Evolutionary conservation across 352 stramenopile genomes (phyloP), one percentile per base, ranked within the genome.

Genomic region (Blastocystis sp.): DNA sequence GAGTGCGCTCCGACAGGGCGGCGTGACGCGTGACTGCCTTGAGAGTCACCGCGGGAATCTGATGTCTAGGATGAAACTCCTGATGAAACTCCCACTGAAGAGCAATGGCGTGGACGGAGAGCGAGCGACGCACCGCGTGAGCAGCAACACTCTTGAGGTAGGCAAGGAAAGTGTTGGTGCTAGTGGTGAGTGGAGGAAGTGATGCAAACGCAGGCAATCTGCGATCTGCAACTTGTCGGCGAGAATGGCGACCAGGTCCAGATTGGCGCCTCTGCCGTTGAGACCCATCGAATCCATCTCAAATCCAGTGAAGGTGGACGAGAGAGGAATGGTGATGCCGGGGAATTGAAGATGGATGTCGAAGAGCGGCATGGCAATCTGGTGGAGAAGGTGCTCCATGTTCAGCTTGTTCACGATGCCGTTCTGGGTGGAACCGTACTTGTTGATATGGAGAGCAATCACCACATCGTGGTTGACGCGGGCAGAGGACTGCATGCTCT

Each of bases 1-100:
- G 53, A 2, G 74, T 84, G n/a, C 74, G 74, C 17, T 84, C 45
- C 9, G 52, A 19, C 59, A 84, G 74, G 9, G 53, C 23, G 38
- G 52, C 74, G 17, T 38, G 14, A 11, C 21, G 21, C 1, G 74
- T 69, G 23, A 23, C 53, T 28, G 52, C 52, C 53, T 70, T 28
- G 2, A 84, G 74, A 38, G 74, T 38, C n/a, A 84, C 74, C 74
- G 74, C 53, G 74, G 74, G 74, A 69, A 84, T 84, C 28, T 38
- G 34, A 10, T 84, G 28, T 14, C 48, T 56, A 56, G 5, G 48
- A 56, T 56, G 5, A 56, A 56, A 7, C 5, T 7, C 5, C 5
- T 19, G 48, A 66, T 69, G 34, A 69, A 59, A 67, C 23, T 45
- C 45, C 60, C 66, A 59, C 56, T 84, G 48, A 7, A 56, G 14